Evolutionary conservation across 768 basidiomycete species (phyloP), one percentile per base, ranked within the genome.

Genomic region (Calvatia gigantea): DNA sequence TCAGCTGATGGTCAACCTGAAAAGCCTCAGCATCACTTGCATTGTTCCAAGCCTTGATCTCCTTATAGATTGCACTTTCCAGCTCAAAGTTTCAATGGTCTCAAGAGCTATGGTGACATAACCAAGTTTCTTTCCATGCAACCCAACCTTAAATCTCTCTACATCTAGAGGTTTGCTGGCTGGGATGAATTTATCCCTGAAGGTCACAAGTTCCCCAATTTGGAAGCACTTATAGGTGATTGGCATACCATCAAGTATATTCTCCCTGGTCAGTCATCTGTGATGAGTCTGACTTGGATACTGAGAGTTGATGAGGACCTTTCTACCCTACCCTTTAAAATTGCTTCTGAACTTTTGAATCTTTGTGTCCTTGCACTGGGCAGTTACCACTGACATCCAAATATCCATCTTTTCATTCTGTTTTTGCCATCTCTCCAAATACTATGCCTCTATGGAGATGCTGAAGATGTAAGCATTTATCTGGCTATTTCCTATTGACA

Each of bases 211-310:
- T 51, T 23, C 27, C 50, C 21, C 1, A 41, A 51, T 14, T 25
- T 51, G 23, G 38, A 39, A 3, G 37, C 50, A n/a, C 38, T 51
- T 1, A 51, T 27, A n/a, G 50, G 50, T 17, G 50, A 51, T 51
- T 14, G 50, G 1, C 11, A 28, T 6, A 51, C 50, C 7, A 51
- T 51, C 27, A 38, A 51, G 38, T 27, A 25, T 9, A 51, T 51
- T 17, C 38, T 51, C 6, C 50, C 50, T 17, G 50, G 50, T 8
- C 21, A 38, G n/a, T 11, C 14, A n/a, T n/a, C n/a, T 4, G 38
- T 51, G n/a, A 39, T 27, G 12, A 51, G 15, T 11, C 28, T 51
- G 27, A 51, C 50, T 17, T 51, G 50, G 50, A 51, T 51, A 41
- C 38, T 38, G 4, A 38, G 28, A n/a, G 27, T 28, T 14, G 27